Evolutionary conservation across 805 yeast species (phyloP).

Genomic region (Aciculoconidium aculeatum): DNA sequence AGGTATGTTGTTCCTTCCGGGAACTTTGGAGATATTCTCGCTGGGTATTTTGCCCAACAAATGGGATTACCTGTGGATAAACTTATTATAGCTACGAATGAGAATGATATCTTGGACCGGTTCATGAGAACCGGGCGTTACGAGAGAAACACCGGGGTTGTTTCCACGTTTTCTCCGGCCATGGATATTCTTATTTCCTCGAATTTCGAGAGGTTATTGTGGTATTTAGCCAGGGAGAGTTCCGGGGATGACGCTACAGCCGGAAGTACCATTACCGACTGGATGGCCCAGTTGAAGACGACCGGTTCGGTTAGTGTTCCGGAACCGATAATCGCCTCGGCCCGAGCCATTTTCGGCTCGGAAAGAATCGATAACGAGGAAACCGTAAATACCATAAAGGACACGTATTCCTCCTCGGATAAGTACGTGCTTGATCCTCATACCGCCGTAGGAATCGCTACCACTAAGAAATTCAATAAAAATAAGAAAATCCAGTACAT

Average conservation of each 20-base stretch:
- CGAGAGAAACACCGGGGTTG: conserved; percentile 55
- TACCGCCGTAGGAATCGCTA: conserved; percentile 88
- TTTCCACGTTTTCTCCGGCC: conserved; percentile 90
- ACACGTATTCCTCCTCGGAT: conserved; percentile 54
- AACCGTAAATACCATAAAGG: conserved; percentile 74
- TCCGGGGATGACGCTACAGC: conserved; percentile 52
- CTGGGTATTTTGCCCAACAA: conserved; percentile 89
- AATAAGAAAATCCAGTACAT: conserved; percentile 46
- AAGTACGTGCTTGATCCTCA: conserved; percentile 93
- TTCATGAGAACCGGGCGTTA: conserved; percentile 83
- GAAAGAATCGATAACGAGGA: conserved; percentile 74
- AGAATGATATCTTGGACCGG: conserved; percentile 90
- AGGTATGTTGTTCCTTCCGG: conserved; percentile 96
- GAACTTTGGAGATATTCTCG: conserved; percentile 96
- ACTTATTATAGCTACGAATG: conserved; percentile 91
- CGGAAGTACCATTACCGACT: conserved; percentile 61
- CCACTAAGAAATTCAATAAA: conserved; percentile 51
- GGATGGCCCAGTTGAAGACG: conserved; percentile 76
- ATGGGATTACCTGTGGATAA: conserved; percentile 92
- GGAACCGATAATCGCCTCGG: conserved; percentile 55
- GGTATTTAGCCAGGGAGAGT: conserved; percentile 84
- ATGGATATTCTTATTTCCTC: conserved; percentile 97
- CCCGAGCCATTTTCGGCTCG: conserved; percentile 66
- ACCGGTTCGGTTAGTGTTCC: conserved; percentile 75
- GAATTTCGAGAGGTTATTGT: conserved; percentile 91